phyloP scores from a whole-genome alignment of 1,284 basidiomycete species.

The Cutaneotrichosporon cutaneum region DNA sequence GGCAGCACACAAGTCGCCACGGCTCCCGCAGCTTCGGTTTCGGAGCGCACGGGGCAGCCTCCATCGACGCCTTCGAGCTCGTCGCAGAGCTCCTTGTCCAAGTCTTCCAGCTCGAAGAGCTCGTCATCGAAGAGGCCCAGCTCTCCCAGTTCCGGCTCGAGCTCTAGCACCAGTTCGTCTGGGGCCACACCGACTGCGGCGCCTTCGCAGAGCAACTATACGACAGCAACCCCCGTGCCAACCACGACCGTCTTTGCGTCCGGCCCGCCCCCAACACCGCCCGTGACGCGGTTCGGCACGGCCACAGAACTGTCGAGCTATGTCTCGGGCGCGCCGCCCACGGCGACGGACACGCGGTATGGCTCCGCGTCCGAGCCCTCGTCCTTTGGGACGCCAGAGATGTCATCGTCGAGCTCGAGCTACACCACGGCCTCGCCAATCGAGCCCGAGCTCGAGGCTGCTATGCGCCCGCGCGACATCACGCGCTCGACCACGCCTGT shows the following conservation, averaged over 20 bases:
- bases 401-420: slow-evolving; percentile 3
- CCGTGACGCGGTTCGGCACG: background rate
- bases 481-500: slow-evolving; percentile 31
- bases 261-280: background rate
- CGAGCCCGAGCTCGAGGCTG: background rate
- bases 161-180: no score
- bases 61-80: background rate
- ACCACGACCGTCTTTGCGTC: background rate
- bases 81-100: background rate
- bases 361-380: background rate
- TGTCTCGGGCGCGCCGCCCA: background rate
- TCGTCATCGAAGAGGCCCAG: background rate
- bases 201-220: background rate
- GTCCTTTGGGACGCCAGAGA: slow-evolving; percentile 1
- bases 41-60: background rate
- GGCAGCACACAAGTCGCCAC: background rate
- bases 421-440: slow-evolving; percentile 3
- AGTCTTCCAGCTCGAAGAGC: background rate
- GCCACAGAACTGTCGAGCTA: background rate
- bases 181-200: background rate
- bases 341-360: background rate
- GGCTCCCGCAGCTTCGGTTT: background rate
- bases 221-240: background rate
- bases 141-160: no score
- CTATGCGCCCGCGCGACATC: background rate